Base-by-base conservation (phyloP, 345 rosid genomes). In the Leavenworthia alabamica region DNA sequence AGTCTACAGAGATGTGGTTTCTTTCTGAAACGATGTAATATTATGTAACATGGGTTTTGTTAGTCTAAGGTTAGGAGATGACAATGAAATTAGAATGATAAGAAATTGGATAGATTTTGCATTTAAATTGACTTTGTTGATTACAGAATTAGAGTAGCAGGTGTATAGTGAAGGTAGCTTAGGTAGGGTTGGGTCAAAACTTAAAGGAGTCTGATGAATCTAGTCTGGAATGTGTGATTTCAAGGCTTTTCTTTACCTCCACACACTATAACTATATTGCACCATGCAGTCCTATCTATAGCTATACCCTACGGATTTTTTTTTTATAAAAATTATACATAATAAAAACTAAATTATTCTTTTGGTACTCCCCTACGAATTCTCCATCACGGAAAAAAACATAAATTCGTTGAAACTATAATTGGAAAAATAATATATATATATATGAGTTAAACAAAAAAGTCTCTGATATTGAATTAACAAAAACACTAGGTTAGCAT, bases 131-230 rank as follows among this genome's bases (percentile, higher is more conserved):
- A 51, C 31, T 60, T 40, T 51, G 64, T 51, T 24, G 73, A 60
- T 32, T 24, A n/a, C 55, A 51, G 40, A 68, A 60, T 42, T 32
- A 51, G 73, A 68, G 35, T 3, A 60, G 60, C 41, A 67, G 66
- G 66, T 48, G 64, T 10, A 52, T 53, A 32, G 52, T 26, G 52
- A 44, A 31, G 46, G 39, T 60, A 68, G 67, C 40, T 32, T 52
- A 31, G 46, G 39, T 60, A 68, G 67, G 47, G 40, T 52, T 68
- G 73, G 67, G 67, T 60, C 56, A 68, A 68, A 59, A 35, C 48
- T 67, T 68, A 68, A 68, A 43, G 29, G 60, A 50, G 60, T 60
- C 55, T 43, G 54, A 24, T 23, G 73, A 52, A 51, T 68, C 31
- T 60, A 60, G 48, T 68, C 55, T 68, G 51, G 43, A 33, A 20